Evolutionary conservation across 495 filamentous ascomycete species (phyloP).

Genomic region (Aspergillus avenaceus): DNA sequence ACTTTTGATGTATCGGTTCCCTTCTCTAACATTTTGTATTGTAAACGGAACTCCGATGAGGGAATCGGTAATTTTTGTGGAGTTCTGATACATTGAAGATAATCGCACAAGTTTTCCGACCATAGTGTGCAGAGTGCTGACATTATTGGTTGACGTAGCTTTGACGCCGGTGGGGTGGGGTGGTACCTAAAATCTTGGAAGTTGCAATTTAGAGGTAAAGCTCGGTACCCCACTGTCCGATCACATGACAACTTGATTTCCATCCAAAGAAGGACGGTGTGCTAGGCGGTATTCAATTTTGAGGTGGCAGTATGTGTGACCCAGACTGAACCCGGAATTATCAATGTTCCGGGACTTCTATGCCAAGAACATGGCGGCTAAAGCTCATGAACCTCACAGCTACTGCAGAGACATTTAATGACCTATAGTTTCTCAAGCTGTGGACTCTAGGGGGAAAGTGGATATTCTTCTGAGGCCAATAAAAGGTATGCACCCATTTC

Average conservation of each 20-base stretch:
- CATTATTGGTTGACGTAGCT: no score
- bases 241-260: background rate
- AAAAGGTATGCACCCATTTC: background rate
- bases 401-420: background rate
- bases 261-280: background rate
- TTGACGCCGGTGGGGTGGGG: no score
- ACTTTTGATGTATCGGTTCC: slow-evolving; percentile 18
- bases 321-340: no score
- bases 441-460: background rate
- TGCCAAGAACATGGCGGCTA: slow-evolving; percentile 27
- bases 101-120: no score
- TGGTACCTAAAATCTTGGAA: no score
- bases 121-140: no score
- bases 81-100: no score
- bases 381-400: slow-evolving; percentile 18
- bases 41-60: no score
- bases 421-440: slow-evolving; percentile 3
- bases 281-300: background rate
- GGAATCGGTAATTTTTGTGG: no score
- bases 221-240: no score
- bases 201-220: background rate
- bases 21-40: no score
- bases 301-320: no score
- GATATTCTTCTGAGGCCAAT: background rate
- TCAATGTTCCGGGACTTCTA: slow-evolving; percentile 20